Conservation (phyloP, 306 rosid species). For the Nissolia schottii region DNA sequence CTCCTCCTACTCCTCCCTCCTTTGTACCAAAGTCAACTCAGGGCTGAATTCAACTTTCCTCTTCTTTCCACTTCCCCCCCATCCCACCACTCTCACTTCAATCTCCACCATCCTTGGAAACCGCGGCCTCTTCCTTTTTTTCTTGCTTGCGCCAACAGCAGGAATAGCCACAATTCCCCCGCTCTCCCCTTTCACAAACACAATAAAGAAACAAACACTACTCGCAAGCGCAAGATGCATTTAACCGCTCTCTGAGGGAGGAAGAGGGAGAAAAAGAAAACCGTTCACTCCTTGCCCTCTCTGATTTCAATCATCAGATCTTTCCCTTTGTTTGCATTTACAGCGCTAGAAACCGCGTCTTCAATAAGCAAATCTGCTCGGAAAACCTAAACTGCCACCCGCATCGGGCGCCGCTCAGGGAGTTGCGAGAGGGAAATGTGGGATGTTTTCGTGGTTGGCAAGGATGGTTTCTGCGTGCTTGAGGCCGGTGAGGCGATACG, state of each 20-base stretch:
- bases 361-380: not conserved
- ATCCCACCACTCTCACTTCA: not conserved
- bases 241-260: not conserved
- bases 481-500: constrained; percentile 81
- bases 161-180: not conserved
- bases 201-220: not conserved
- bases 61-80: constrained; percentile 6
- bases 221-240: constrained; percentile 5
- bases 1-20: not conserved
- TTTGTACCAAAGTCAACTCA: constrained; percentile 30
- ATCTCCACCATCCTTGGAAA: not conserved
- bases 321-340: not conserved
- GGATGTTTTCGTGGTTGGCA: constrained; percentile 99
- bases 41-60: constrained; percentile 54
- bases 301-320: constrained; percentile 22
- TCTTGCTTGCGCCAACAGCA: not conserved
- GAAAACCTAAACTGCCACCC: too few relatives aligned
- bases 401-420: not conserved
- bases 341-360: not conserved
- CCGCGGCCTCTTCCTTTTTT: not conserved
- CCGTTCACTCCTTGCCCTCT: not conserved
- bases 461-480: constrained; percentile 76
- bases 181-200: not conserved
- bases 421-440: constrained; percentile 72
- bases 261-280: not conserved